phyloP scores from a whole-genome alignment of 2,329 filamentous ascomycete genomes.

The Verticillium dahliae region DNA sequence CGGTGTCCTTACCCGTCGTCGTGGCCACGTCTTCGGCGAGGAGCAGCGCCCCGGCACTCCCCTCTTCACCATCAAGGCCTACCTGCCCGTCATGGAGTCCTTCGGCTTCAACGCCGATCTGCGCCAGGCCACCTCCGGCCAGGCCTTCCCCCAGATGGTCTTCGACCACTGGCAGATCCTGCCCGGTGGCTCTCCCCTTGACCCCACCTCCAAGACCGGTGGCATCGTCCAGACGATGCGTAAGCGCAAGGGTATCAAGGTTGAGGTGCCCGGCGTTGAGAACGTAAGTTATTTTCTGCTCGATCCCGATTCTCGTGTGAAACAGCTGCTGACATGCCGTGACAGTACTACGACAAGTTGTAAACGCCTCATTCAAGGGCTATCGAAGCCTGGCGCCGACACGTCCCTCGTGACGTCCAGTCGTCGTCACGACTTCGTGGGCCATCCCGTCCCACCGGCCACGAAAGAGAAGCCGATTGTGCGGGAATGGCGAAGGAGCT shows the following conservation, averaged over 20 bases:
- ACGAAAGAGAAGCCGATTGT: conserved; percentile 21
- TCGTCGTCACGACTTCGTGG: conserved; percentile 30
- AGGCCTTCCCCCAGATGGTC: conserved; percentile 98
- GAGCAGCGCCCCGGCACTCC: conserved; percentile 97
- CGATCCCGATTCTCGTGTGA: neutral
- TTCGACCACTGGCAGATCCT: conserved; percentile 99
- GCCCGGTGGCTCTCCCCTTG: conserved; percentile 87
- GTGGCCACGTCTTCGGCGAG: conserved; percentile 99
- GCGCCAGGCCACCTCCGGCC: conserved; percentile 84
- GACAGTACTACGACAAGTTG: conserved; percentile 97
- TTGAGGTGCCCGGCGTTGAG: conserved; percentile 83
- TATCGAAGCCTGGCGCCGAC: conserved; percentile 35
- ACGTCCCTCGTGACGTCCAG: conserved; percentile 34
- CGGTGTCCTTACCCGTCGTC: conserved; percentile 92
- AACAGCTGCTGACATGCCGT: conserved; percentile 27
- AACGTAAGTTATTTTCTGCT: conserved; percentile 64
- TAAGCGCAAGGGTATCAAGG: conserved; percentile 99
- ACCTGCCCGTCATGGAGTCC: conserved; percentile 93
- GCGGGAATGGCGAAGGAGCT: conserved; percentile 18
- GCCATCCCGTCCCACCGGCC: conserved; percentile 14
- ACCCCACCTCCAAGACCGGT: conserved; percentile 75
- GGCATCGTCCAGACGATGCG: conserved; percentile 81
- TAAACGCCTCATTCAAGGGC: conserved; percentile 50
- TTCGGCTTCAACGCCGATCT: conserved; percentile 99
- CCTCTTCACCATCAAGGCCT: conserved; percentile 98